Evolutionary conservation across 148 eudicot species (phyloP).

Genomic region (Hydrangea macrophylla): DNA sequence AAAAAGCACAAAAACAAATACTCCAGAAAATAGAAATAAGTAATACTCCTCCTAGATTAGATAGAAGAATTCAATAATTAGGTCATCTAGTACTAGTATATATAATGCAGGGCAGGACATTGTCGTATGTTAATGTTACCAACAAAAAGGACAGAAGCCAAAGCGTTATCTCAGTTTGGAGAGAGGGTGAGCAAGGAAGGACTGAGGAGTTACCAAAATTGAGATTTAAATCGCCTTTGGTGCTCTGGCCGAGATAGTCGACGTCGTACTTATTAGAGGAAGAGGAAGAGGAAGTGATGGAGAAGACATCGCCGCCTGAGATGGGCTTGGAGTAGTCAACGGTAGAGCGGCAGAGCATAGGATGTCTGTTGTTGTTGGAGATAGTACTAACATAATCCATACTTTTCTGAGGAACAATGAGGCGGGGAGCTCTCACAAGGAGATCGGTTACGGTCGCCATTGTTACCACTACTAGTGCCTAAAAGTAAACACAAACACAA

Average conservation of each 20-base stretch:
- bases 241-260: slow-evolving; percentile 88
- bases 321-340: slow-evolving; percentile 16
- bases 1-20: too few relatives aligned
- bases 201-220: slow-evolving; percentile 24
- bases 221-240: slow-evolving; percentile 74
- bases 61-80: too few relatives aligned
- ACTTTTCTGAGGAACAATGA: too few relatives aligned
- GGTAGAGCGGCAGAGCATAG: slow-evolving; percentile 22
- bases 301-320: slow-evolving; percentile 38
- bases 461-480: too few relatives aligned
- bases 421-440: too few relatives aligned
- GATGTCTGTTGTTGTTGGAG: not conserved
- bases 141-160: not conserved
- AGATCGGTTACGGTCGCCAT: too few relatives aligned
- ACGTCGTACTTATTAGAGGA: slow-evolving; percentile 42
- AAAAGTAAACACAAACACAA: too few relatives aligned
- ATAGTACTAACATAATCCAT: not conserved
- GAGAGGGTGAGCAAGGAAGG: not conserved
- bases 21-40: too few relatives aligned
- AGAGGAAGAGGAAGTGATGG: slow-evolving; percentile 43
- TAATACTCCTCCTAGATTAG: too few relatives aligned
- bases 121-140: not conserved
- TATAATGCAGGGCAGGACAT: too few relatives aligned
- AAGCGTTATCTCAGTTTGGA: not conserved
- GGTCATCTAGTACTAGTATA: too few relatives aligned